Evolutionary conservation across 331 rosid species (phyloP).

Genomic region (Quercus phellos): DNA sequence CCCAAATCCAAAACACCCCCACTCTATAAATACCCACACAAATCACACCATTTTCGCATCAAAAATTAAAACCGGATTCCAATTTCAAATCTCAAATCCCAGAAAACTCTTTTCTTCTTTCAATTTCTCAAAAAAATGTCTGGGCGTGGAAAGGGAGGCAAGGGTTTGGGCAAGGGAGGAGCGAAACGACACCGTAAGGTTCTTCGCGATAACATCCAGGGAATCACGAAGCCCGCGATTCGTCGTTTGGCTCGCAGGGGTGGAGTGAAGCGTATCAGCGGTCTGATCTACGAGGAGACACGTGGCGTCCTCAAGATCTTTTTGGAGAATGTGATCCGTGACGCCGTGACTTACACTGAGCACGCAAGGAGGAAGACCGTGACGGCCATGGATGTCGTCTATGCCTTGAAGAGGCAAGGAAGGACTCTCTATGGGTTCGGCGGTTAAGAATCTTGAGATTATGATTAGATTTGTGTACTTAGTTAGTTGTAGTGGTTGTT

Average conservation of each 20-base stretch:
- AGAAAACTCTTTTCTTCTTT: no score
- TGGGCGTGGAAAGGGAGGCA: slow-evolving; percentile 59
- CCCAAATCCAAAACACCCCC: not conserved
- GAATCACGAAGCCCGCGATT: slow-evolving; percentile 47
- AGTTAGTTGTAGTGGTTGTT: not conserved
- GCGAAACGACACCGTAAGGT: slow-evolving; percentile 57
- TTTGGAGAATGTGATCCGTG: slow-evolving; percentile 45
- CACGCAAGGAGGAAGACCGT: slow-evolving; percentile 53
- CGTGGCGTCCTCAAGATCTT: slow-evolving; percentile 53
- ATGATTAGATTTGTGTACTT: not conserved
- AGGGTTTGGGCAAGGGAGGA: slow-evolving; percentile 61
- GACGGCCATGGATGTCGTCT: slow-evolving; percentile 52
- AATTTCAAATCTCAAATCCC: no score
- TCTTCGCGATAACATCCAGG: slow-evolving; percentile 49
- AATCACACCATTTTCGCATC: fast-evolving
- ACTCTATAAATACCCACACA: not conserved
- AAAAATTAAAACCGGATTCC: no score
- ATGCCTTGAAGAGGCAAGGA: slow-evolving; percentile 45
- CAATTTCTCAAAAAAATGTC: slow-evolving; percentile 26
- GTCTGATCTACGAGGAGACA: slow-evolving; percentile 52
- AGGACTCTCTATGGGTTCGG: slow-evolving; percentile 51
- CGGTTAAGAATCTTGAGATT: slow-evolving; percentile 17
- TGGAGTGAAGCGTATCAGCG: slow-evolving; percentile 52
- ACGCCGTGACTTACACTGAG: slow-evolving; percentile 50
- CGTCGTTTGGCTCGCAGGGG: slow-evolving; percentile 50